phyloP scores from a whole-genome alignment of 352 stramenopile genomes.

The Pythium dissimile region DNA sequence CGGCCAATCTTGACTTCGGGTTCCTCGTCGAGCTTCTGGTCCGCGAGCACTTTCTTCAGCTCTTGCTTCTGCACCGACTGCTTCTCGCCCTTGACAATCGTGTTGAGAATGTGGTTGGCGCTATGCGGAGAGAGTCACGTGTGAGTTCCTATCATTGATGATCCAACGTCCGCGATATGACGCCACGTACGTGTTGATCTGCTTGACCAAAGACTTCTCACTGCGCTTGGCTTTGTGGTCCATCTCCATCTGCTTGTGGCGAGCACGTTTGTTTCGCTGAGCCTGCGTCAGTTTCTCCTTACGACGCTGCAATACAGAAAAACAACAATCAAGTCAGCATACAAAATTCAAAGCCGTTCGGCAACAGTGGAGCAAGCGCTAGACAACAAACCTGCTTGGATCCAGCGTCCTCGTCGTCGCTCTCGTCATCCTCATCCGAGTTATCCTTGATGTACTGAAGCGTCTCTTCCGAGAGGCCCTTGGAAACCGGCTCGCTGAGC shows the following conservation, averaged over 20 bases:
- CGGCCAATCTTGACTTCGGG: constrained; percentile 66
- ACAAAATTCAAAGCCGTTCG: no score
- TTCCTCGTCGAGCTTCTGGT: constrained; percentile 77
- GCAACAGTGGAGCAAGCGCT: not conserved
- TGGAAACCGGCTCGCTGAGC: constrained; percentile 39
- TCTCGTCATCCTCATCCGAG: constrained; percentile 32
- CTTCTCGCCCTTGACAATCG: constrained; percentile 71
- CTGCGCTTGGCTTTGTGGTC: constrained; percentile 54
- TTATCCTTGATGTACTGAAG: constrained; percentile 75
- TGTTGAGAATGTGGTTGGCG: constrained; percentile 61
- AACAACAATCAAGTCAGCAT: not conserved
- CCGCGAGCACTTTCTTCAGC: constrained; percentile 68
- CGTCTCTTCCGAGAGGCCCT: constrained; percentile 74
- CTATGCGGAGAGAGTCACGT: constrained; percentile 26
- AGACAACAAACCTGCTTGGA: constrained; percentile 25
- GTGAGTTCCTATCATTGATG: not conserved
- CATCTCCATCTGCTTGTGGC: constrained; percentile 79
- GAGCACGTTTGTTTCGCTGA: constrained; percentile 74
- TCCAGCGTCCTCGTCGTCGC: constrained; percentile 28
- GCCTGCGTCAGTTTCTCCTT: constrained; percentile 61
- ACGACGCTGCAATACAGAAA: constrained; percentile 28
- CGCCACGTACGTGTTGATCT: constrained; percentile 78
- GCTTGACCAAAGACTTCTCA: constrained; percentile 78
- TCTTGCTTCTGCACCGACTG: constrained; percentile 55
- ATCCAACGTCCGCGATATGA: not conserved